Evolutionary conservation across 345 rosid species (phyloP).

Genomic region (Melaleuca alternifolia): DNA sequence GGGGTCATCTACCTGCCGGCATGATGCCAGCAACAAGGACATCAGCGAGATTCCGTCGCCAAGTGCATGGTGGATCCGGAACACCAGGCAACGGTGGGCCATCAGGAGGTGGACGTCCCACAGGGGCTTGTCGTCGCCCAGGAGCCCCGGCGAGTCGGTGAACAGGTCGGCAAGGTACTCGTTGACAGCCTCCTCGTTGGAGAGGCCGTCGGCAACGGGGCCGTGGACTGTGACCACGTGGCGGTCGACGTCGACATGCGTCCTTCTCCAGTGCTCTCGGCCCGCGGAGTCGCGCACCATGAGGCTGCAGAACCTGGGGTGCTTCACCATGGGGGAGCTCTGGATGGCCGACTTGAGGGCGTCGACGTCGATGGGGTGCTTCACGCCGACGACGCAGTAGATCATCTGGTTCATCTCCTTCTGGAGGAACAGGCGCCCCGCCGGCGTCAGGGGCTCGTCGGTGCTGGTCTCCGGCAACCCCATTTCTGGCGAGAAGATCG

Average conservation of each 20-base stretch:
- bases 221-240: slow-evolving; percentile 16
- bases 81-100: slow-evolving; percentile 18
- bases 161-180: slow-evolving; percentile 38
- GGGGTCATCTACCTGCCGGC: slow-evolving; percentile 24
- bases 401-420: slow-evolving; percentile 31
- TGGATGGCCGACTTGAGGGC: slow-evolving; percentile 10
- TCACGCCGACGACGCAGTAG: slow-evolving; percentile 35
- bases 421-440: slow-evolving; percentile 43
- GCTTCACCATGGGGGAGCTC: slow-evolving; percentile 24
- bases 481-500: not conserved
- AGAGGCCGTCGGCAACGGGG: not conserved
- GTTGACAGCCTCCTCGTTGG: slow-evolving; percentile 10
- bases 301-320: slow-evolving; percentile 48
- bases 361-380: slow-evolving; percentile 13
- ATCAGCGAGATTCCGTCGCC: slow-evolving; percentile 54
- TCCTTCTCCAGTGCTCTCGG: slow-evolving; percentile 38
- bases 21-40: slow-evolving; percentile 35
- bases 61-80: slow-evolving; percentile 47
- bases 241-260: slow-evolving; percentile 27
- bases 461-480: not conserved
- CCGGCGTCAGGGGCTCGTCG: slow-evolving; percentile 46
- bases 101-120: slow-evolving; percentile 45
- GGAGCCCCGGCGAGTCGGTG: slow-evolving; percentile 15
- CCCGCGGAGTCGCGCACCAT: slow-evolving; percentile 32
- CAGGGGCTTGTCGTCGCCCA: slow-evolving; percentile 34